phyloP scores from a whole-genome alignment of 2,329 filamentous ascomycete species.

The Sporothrix variecibatus region DNA sequence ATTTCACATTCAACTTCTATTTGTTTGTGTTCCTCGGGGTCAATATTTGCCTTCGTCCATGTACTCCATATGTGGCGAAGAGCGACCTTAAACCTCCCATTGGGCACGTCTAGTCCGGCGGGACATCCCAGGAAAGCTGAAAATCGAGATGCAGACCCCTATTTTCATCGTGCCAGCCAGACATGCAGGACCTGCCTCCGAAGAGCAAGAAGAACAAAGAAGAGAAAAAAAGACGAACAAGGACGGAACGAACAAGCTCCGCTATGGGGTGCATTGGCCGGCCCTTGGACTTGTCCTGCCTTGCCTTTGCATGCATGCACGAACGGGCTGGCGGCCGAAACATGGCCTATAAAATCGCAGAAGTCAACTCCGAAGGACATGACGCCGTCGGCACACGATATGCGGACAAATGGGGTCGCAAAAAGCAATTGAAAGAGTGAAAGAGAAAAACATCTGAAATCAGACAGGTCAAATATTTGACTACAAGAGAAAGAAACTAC shows the following conservation, averaged over 20 bases:
- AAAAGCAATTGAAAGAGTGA: not conserved
- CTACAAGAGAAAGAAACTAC: not conserved
- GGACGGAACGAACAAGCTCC: not conserved
- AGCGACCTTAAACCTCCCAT: not conserved
- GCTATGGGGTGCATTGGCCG: not conserved
- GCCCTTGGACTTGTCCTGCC: not conserved
- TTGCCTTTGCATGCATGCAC: not conserved
- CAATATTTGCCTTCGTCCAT: not conserved
- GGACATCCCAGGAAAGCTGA: slow-evolving; percentile 1
- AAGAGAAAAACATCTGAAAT: not conserved
- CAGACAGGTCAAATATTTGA: not conserved
- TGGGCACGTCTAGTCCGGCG: not conserved
- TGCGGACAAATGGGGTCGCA: not conserved
- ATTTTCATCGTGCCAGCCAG: not conserved
- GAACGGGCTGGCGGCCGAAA: not conserved
- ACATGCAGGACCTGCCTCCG: not conserved
- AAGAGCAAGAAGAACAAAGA: not conserved
- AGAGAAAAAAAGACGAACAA: not conserved
- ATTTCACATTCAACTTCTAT: not conserved
- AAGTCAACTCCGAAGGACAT: not conserved
- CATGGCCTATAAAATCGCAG: slow-evolving; percentile 6
- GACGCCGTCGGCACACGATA: not conserved
- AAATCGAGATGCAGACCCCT: slow-evolving; percentile 1
- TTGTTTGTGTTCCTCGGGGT: not conserved
- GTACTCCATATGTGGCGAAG: not conserved